Conservation (phyloP, 768 basidiomycete genomes). For the Lepiota brunneoincarnata region DNA sequence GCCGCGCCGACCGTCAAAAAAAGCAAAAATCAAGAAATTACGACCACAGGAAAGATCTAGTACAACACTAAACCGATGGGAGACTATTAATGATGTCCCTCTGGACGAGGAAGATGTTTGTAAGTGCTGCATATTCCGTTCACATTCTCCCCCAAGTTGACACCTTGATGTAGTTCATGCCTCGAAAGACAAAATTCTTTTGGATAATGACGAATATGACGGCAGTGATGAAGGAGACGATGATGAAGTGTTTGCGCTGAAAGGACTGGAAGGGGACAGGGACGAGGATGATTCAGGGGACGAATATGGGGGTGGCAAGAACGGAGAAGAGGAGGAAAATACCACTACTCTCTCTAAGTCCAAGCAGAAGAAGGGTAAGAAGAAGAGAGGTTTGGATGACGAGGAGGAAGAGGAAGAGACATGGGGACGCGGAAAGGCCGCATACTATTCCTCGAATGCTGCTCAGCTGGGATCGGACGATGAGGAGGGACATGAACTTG, state of each 20-base stretch:
- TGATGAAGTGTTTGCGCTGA: conserved; percentile 80
- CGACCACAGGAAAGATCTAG: conserved; percentile 51
- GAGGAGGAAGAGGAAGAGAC: conserved; percentile 56
- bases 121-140: conserved; percentile 31
- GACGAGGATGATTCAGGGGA: conserved; percentile 33
- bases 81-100: conserved; percentile 63
- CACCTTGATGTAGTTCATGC: conserved; percentile 54
- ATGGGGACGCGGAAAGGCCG: conserved; percentile 79
- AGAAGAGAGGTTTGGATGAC: conserved; percentile 26
- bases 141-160: conserved; percentile 5
- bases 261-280: conserved; percentile 52
- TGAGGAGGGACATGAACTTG: conserved; percentile 85
- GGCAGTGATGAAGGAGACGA: conserved; percentile 58
- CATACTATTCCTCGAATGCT: conserved; percentile 87
- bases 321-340: conserved; percentile 34
- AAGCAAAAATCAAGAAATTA: conserved; percentile 36
- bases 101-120: conserved; percentile 80
- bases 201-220: conserved; percentile 55
- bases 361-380: conserved; percentile 25
- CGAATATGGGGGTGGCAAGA: conserved; percentile 33
- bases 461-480: conserved; percentile 79
- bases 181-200: conserved; percentile 71
- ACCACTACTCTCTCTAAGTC: conserved; percentile 18
- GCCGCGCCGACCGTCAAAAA: conserved; percentile 45
- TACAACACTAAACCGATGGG: conserved; percentile 62